Percentiles rank a stretch among this genome's conserved stretches.
Conservation (phyloP, 768 basidiomycete species). For the Boletus patriciae region DNA sequence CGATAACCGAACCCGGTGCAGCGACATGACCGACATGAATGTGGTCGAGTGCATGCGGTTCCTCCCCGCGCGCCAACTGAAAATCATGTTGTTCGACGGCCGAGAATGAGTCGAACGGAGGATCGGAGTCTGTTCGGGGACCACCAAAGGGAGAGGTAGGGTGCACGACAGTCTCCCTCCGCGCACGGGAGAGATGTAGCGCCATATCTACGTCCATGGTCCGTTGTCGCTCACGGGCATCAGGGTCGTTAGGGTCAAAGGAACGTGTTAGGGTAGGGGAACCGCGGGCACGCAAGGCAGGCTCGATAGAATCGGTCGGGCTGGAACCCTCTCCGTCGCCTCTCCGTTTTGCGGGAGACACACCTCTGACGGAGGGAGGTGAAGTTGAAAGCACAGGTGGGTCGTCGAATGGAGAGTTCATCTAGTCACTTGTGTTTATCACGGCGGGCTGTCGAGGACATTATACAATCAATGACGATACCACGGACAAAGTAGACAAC, state of each 20-base stretch:
- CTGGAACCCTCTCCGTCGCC: slow-evolving; percentile 35
- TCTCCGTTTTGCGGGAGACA: slow-evolving; percentile 43
- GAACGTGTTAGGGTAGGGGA: slow-evolving; percentile 65
- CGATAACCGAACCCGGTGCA: slow-evolving; percentile 15
- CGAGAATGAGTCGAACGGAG: slow-evolving; percentile 44
- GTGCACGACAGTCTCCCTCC: slow-evolving; percentile 56
- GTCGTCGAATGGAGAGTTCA: slow-evolving; percentile 43
- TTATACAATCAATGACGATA: background rate
- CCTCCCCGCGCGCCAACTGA: slow-evolving; percentile 39
- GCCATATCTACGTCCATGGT: slow-evolving; percentile 96
- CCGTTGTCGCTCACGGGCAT: slow-evolving; percentile 81
- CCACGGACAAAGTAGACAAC: background rate
- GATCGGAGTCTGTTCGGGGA: slow-evolving; percentile 33
- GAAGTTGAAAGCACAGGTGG: slow-evolving; percentile 37
- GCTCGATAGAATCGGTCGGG: slow-evolving; percentile 42
- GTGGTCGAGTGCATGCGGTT: slow-evolving; percentile 14
- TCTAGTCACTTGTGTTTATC: slow-evolving; percentile 14
- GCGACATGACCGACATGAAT: slow-evolving; percentile 11
- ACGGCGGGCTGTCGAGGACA: slow-evolving; percentile 3
- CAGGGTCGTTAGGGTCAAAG: slow-evolving; percentile 68
- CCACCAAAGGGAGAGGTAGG: slow-evolving; percentile 37
- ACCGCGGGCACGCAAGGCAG: slow-evolving; percentile 44
- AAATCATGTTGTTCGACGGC: slow-evolving; percentile 51
- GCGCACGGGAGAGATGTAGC: slow-evolving; percentile 70
- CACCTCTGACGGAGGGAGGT: slow-evolving; percentile 41